Base-by-base conservation (phyloP, 331 rosid genomes). In the Acacia pycnantha region DNA sequence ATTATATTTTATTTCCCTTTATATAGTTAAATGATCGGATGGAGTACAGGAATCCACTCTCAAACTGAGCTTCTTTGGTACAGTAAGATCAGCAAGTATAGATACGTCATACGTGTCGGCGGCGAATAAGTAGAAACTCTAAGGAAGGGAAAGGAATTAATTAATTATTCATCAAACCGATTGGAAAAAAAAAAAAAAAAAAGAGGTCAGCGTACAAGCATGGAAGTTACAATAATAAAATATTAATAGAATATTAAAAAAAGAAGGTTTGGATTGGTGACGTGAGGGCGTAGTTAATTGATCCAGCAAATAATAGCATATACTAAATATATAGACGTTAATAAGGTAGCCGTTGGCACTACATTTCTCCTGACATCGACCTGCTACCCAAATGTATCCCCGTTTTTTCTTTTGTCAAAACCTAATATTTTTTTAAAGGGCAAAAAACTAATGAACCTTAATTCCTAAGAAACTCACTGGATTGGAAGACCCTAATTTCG, bases 321-420 rank as follows among this genome's bases (percentile, higher is more conserved):
- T 37, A 7, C 37, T 4, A 33, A 3, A 33, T 29, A 29, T 29
- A 2, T 31, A 31, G 44, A 48, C 26, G 77, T 73, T 73, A 73
- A 74, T 11, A 31, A 73, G 47, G 65, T 51, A 74, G 65, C 78
- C 78, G 78, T 74, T 74, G 77, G 78, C 31, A 33, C 14, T 4
- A 21, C 65, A 31, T 50, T n/a, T 19, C 29, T 31, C 24, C 3
- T 19, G 78, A 74, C 33, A 11, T 4, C 27, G 65, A 74, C 66
- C 12, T 21, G 33, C 78, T 66, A 33, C 78, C 65, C 66, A 33
- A 48, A 50, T 50, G 19, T 5, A 50, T 16, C 18, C 75, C 35
- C n/a, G 4, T 40, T 41, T 24, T 71, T 13, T 13, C 18, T 16
- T 47, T n/a, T 31, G 8, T 51, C 65, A 73, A 50, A 50, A 53